Evolutionary conservation across 108 stramenopile genomes (phyloP), one percentile per base, ranked within the genome.

Genomic region (Skeletonema menzelii): DNA sequence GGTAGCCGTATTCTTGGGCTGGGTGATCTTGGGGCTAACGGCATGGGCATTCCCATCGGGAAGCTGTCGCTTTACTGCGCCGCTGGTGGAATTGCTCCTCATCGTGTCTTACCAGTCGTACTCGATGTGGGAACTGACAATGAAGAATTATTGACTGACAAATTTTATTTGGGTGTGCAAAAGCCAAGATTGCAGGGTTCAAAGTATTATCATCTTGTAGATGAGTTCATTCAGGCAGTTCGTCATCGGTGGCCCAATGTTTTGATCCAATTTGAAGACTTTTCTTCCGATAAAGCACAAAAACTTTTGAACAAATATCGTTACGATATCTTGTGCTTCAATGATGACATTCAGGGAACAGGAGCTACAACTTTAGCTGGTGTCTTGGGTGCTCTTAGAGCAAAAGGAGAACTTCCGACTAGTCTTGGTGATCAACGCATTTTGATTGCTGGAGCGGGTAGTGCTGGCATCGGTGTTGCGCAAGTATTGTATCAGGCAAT

Each of bases 341-440:
- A 99, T 83, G 99, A 99, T 79, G 99, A 99, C 72, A 99, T 99
- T 66, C 99, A 99, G 72, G 99, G 97, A 37, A 97, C 97, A 2
- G 97, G 95, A 7, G 94, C 95, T 7, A 94, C 92, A 12, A 83
- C 93, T 15, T 69, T 95, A 61, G 97, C 97, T 1, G 97, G 95
- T 3, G 59, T 93, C 15, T 59, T 97, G 56, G 86, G 93, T 64
- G 91, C 88, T 6, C 69, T 97, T 35, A 83, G 95, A 4, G 91
- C 89, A 31, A 89, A 81, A 60, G 91, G 91, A 42, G 82, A 87
- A 57, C 70, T 73, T 6, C 90, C 91, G 6, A 83, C 74, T n/a
- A 59, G 80, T 17, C 82, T 97, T 13, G 90, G 90, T 26, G 90
- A 96, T 42, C 93, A 97, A 70, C 70, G 88, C 28, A 96, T 97